Evolutionary conservation across 768 basidiomycete genomes (phyloP).

Genomic region (Mycena venus): DNA sequence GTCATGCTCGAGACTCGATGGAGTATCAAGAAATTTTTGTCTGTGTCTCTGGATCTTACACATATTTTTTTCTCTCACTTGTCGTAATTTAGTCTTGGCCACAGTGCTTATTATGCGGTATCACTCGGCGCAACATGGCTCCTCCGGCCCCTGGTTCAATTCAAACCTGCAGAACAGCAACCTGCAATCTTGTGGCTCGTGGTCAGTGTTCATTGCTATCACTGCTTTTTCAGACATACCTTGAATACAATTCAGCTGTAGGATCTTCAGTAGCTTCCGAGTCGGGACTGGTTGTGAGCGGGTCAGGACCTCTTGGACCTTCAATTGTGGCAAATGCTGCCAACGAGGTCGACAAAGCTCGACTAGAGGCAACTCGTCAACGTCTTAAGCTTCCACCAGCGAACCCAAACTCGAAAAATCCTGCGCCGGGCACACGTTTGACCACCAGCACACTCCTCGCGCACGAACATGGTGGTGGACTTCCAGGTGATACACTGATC

Average conservation of each 20-base stretch:
- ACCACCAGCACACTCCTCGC: background rate
- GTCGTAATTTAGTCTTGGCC: too few species aligned
- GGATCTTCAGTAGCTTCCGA: background rate
- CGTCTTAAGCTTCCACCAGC: background rate
- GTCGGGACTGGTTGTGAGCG: background rate
- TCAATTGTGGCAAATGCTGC: background rate
- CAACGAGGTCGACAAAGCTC: background rate
- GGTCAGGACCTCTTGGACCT: background rate
- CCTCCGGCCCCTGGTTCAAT: too few species aligned
- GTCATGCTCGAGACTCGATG: background rate
- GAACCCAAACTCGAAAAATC: background rate
- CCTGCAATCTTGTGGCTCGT: too few species aligned
- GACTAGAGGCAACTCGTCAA: background rate
- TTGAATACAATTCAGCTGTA: background rate
- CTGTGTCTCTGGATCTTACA: background rate
- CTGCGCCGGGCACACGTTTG: background rate
- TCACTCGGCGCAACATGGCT: too few species aligned
- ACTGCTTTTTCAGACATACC: too few species aligned
- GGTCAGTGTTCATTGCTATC: too few species aligned
- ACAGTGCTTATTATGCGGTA: too few species aligned
- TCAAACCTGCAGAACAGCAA: too few species aligned
- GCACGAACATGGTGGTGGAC: constrained; percentile 1
- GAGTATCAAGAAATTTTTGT: background rate
- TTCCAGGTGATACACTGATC: background rate
- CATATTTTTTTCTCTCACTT: too few species aligned